A percentile compares a stretch with the other conserved stretches of the same genome.
Evolutionary conservation across 1,284 basidiomycete species (phyloP).

Genomic region (Sanguinoderma infundibulare): DNA sequence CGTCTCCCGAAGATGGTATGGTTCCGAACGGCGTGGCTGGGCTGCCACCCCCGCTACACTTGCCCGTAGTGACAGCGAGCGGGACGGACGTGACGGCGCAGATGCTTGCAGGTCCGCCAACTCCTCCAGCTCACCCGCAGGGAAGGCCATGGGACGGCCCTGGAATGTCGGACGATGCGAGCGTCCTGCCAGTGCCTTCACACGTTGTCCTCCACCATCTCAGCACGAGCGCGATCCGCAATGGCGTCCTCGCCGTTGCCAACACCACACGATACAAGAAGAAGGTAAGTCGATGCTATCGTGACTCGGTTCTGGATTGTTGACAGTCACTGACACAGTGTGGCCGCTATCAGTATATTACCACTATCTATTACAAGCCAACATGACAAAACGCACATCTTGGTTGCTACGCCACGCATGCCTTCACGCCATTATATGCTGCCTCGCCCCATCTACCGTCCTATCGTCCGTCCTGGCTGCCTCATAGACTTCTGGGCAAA

Average conservation of each 20-base stretch:
- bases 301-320: background rate
- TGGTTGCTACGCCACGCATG: background rate
- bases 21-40: constrained; percentile 12
- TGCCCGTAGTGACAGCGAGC: constrained; percentile 48
- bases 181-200: constrained; percentile 91
- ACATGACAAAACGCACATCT: constrained; percentile 36
- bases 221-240: constrained; percentile 94
- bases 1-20: constrained; percentile 14
- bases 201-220: constrained; percentile 97
- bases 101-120: constrained; percentile 22
- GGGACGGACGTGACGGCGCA: constrained; percentile 43
- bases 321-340: constrained; percentile 15
- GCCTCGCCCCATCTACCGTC: background rate
- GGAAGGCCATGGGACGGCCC: constrained; percentile 39
- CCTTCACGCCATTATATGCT: background rate
- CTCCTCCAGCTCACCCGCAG: constrained; percentile 14
- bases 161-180: constrained; percentile 84
- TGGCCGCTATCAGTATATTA: constrained; percentile 54
- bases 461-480: background rate
- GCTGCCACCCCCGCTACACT: constrained; percentile 25
- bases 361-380: constrained; percentile 70
- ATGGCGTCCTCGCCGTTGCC: constrained; percentile 93
- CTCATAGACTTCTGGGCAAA: constrained; percentile 3
- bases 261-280: constrained; percentile 92
- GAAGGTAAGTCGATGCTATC: constrained; percentile 63